Percentiles rank a stretch among this genome's conserved stretches.
phyloP scores from a whole-genome alignment of 75 land plant species.

The Cryptomeria japonica region DNA sequence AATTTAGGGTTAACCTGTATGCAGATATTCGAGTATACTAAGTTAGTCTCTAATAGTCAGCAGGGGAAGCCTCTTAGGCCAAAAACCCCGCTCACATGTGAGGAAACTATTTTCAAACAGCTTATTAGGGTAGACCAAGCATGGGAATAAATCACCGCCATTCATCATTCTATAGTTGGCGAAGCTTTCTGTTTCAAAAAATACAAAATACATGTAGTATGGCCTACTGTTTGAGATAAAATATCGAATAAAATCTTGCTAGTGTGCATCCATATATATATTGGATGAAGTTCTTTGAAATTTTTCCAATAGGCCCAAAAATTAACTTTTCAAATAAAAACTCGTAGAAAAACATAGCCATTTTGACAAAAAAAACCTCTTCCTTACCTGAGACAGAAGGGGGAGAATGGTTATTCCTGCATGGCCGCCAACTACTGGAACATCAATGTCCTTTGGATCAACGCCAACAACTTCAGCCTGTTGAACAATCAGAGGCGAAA shows the following conservation, averaged over 20 bases:
- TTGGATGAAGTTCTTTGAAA: background rate
- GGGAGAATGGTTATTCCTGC: slow-evolving; percentile 98
- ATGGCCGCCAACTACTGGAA: slow-evolving; percentile 99
- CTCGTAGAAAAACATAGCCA: background rate
- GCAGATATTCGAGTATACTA: background rate
- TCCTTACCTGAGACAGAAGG: slow-evolving; percentile 87
- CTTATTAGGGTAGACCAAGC: background rate
- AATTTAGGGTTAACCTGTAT: slow-evolving; percentile 79
- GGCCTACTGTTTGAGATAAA: background rate
- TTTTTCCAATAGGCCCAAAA: background rate
- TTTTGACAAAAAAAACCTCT: background rate
- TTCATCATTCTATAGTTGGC: background rate
- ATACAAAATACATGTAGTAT: background rate
- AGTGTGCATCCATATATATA: background rate
- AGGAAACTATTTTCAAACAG: background rate
- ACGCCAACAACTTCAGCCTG: slow-evolving; percentile 98
- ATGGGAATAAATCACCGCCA: background rate
- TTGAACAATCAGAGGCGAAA: slow-evolving; percentile 4
- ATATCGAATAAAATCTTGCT: background rate
- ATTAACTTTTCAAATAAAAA: background rate
- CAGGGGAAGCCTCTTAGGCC: background rate
- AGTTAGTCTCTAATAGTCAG: background rate
- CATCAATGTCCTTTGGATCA: slow-evolving; percentile 82
- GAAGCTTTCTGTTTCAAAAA: background rate
- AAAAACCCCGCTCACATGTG: background rate